Base-by-base conservation (phyloP, 352 stramenopile species). In the Aphanomyces invadans region DNA sequence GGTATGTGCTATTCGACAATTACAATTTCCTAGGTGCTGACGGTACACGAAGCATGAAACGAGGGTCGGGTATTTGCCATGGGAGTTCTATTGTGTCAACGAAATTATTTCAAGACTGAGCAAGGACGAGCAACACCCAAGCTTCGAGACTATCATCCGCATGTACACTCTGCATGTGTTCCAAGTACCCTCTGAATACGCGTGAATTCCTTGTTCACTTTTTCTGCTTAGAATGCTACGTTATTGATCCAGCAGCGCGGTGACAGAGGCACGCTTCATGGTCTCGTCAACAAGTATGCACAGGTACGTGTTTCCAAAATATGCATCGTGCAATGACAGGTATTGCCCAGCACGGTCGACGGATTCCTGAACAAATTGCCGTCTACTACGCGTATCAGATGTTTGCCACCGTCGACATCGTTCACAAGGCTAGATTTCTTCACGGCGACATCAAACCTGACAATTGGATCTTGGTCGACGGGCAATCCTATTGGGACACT, bases 361-460 rank as follows among this genome's bases (percentile, higher is more conserved):
- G 39, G 10, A 90, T 93, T 70, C 83, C 84, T 7, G 86, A 95
- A 73, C 73, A 74, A 12, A 46, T 95, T 7, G 77, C 71, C 17
- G 70, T 92, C 28, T 84, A 90, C 62, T 95, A 94, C 49, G 68
- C 79, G 28, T 89, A 91, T 56, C 80, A 76, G 65, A 95, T 95
- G 86, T 63, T 95, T 9, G 72, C 70, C n/a, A 76, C 76, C 12
- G 70, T 92, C 36, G 80, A 91, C 45, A 31, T 81, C 17, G 71
- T 95, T 33, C 86, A 95, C 48, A 32, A 52, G 9, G 75, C 75
- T 5, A 71, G 82, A 0, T 68, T 95, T 67, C 71, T 95, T 3
- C 86, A 95, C 44, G 86, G 86, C 26, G 86, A 95, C 57, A 78
- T 95, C 48, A 95, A 95, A 63, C 86, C 86, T 7, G 85, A 95